Conservation (phyloP, 75 land plant species). For the Isoetes taiwanensis region DNA sequence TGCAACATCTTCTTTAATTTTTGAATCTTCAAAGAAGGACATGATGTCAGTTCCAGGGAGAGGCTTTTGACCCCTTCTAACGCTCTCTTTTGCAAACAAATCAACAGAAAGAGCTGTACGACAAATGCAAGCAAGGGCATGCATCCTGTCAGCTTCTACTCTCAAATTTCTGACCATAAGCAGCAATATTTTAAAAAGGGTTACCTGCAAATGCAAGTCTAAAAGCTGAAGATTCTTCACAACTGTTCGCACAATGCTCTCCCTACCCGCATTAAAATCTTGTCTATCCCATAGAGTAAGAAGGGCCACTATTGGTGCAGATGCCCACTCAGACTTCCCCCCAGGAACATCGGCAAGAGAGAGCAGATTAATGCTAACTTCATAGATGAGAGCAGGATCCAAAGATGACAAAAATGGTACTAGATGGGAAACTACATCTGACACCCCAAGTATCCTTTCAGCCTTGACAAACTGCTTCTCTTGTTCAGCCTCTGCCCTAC, state of each 20-base stretch:
- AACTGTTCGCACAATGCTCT: conserved; percentile 90
- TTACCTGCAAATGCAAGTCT: conserved; percentile 90
- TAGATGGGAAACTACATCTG: conserved; percentile 84
- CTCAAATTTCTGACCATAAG: conserved; percentile 94
- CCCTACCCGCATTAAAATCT: conserved; percentile 85
- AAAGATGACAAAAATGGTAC: conserved; percentile 68
- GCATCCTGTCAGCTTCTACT: conserved; percentile 98
- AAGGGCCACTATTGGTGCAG: conserved; percentile 75
- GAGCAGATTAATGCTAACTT: conserved; percentile 86
- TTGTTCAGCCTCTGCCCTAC: conserved; percentile 19
- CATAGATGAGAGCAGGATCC: conserved; percentile 89
- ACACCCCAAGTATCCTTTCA: conserved; percentile 78
- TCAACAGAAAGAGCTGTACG: conserved; percentile 97
- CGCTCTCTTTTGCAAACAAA: conserved; percentile 95
- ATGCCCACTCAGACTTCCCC: conserved; percentile 99
- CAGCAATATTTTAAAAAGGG: conserved; percentile 83
- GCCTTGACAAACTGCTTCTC: conserved; percentile 40
- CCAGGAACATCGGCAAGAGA: conserved; percentile 98
- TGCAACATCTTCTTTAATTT: conserved; percentile 70
- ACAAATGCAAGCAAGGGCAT: conserved; percentile 96
- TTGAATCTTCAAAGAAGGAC: conserved; percentile 85
- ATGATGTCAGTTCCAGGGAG: conserved; percentile 85
- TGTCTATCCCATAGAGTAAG: conserved; percentile 95
- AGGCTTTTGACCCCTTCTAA: conserved; percentile 91
- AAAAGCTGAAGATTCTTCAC: conserved; percentile 85